phyloP scores from a whole-genome alignment of 164 flowering plant genomes.

The Sedum album region DNA sequence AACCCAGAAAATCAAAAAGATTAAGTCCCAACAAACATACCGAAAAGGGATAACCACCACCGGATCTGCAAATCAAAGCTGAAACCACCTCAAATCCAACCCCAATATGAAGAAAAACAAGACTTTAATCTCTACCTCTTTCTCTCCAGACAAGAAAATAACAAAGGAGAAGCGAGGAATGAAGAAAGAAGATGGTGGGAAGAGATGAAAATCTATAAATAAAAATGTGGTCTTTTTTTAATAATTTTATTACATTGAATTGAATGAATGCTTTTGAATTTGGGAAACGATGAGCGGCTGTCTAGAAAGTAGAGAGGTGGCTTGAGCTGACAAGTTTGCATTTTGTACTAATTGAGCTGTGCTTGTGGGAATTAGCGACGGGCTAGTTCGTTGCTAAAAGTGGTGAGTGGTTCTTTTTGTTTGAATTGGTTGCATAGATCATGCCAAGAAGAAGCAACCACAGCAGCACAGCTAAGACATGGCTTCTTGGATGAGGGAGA shows the following conservation, averaged over 20 bases:
- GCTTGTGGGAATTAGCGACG: not conserved
- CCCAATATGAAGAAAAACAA: not conserved
- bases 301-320: not conserved
- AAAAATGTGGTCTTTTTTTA: too few species aligned
- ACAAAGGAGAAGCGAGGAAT: not conserved
- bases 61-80: conserved; percentile 1
- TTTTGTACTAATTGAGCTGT: too few species aligned
- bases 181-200: not conserved
- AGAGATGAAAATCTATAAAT: not conserved
- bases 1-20: not conserved
- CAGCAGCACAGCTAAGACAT: conserved; percentile 2
- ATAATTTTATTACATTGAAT: not conserved
- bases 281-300: not conserved
- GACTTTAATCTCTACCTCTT: not conserved
- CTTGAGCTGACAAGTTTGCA: too few species aligned
- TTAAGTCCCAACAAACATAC: not conserved
- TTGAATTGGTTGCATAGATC: not conserved
- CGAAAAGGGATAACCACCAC: not conserved
- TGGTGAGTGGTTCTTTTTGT: too few species aligned
- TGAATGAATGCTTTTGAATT: not conserved
- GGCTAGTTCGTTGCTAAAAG: not conserved
- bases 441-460: not conserved
- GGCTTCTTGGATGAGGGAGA: not conserved
- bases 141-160: not conserved
- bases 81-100: not conserved